Conservation (phyloP, 1,284 basidiomycete genomes). For the Cystobasidium sp. region DNA sequence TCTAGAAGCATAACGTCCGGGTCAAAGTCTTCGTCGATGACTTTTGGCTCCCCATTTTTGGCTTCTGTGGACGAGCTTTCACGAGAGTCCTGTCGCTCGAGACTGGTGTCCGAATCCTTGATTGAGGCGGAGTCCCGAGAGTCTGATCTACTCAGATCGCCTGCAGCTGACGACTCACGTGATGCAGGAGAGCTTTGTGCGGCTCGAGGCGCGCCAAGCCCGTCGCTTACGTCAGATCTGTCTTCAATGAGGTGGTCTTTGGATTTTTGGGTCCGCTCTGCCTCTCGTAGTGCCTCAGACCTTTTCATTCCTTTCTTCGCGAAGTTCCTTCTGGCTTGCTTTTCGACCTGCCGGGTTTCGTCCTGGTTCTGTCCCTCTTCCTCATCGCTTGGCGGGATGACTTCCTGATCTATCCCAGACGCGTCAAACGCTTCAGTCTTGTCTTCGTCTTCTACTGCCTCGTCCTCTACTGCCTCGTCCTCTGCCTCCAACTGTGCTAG, state of each 20-base stretch:
- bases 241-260: neutral
- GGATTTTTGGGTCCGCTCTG: neutral
- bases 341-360: conserved; percentile 45
- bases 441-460: conserved; percentile 45
- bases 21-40: conserved; percentile 44
- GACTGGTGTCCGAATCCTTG: conserved; percentile 44
- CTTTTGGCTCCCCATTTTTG: neutral
- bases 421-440: conserved; percentile 47
- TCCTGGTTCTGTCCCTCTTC: conserved; percentile 49
- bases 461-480: conserved; percentile 46
- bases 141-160: conserved; percentile 1
- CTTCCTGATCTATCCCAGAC: conserved; percentile 56
- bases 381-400: conserved; percentile 48
- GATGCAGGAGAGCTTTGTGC: conserved; percentile 21
- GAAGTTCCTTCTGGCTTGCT: conserved; percentile 48
- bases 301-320: neutral
- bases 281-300: neutral
- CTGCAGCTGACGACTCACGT: conserved; percentile 41
- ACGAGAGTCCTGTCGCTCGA: neutral
- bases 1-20: conserved; percentile 30
- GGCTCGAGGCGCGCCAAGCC: neutral
- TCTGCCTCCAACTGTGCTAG: conserved; percentile 26
- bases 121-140: conserved; percentile 36
- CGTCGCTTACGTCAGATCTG: neutral
- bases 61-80: neutral